These are phyloP conservation scores for Fusarium begoniae DNA, from an alignment of 2,329 filamentous ascomycete genomes.

Conservation along the genomic window DNA sequence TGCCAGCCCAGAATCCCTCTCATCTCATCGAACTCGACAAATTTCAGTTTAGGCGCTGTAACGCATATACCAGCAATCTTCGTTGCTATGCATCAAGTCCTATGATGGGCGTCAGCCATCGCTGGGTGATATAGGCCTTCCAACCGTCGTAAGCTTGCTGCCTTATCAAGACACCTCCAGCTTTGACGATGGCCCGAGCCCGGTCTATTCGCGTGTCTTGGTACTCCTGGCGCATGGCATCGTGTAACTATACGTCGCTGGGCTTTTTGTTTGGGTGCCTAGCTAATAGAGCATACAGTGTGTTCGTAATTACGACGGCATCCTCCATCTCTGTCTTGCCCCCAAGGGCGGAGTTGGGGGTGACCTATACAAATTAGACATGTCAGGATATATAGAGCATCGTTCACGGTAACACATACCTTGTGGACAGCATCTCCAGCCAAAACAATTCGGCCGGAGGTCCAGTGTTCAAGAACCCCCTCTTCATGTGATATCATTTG, in stretches of 20 bases:
- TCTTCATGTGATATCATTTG: background rate
- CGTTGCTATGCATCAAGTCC: background rate
- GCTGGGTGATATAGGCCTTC: background rate
- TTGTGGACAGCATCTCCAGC: background rate
- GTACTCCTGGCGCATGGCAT: background rate
- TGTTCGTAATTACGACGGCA: background rate
- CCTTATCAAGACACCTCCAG: background rate
- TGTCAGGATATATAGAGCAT: too few species aligned
- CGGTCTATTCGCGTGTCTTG: background rate
- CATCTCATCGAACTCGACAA: background rate
- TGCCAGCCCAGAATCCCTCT: background rate
- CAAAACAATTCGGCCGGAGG: background rate
- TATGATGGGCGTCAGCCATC: background rate
- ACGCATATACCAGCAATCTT: background rate
- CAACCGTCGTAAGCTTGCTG: background rate
- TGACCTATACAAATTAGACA: background rate
- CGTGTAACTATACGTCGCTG: background rate
- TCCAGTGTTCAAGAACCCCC: background rate
- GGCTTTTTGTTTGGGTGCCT: background rate
- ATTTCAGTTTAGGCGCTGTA: background rate
- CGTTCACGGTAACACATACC: rapidly evolving
- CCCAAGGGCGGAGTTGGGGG: background rate
- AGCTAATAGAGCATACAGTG: background rate
- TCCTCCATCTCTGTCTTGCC: background rate
- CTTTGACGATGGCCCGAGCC: background rate